A percentile compares a stretch with the other conserved stretches of the same genome.
Conservation (phyloP, 805 yeast genomes). For the Saccharomycopsis schoenii region DNA sequence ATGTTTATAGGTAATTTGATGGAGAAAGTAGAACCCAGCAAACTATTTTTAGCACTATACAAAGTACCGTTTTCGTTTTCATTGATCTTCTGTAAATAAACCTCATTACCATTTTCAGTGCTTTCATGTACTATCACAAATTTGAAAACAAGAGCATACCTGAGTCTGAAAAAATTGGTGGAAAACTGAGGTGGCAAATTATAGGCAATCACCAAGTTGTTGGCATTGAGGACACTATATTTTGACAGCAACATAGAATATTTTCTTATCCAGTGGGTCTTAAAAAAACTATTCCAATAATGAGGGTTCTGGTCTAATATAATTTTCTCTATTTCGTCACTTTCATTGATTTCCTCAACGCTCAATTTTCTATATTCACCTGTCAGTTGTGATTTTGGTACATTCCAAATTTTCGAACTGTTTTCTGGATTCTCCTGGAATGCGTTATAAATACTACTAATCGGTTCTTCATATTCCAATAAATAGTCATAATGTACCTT, state of each 20-base stretch:
- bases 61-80: constrained; percentile 30
- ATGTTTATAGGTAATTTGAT: constrained; percentile 37
- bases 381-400: constrained; percentile 1
- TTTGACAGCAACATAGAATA: constrained; percentile 8
- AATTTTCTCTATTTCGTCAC: constrained; percentile 8
- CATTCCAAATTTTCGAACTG: constrained; percentile 15
- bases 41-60: constrained; percentile 25
- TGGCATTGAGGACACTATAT: constrained; percentile 10
- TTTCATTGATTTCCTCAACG: constrained; percentile 12
- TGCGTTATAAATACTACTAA: constrained; percentile 5
- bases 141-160: constrained; percentile 30
- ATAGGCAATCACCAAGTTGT: constrained; percentile 9
- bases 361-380: not conserved
- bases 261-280: constrained; percentile 10
- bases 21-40: constrained; percentile 32
- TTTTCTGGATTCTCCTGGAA: constrained; percentile 10
- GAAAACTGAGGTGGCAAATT: constrained; percentile 30
- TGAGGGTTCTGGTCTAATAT: constrained; percentile 8
- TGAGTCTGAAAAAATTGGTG: constrained; percentile 30
- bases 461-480: constrained; percentile 10
- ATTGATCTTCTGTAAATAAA: constrained; percentile 23
- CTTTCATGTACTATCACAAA: constrained; percentile 26
- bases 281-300: constrained; percentile 15
- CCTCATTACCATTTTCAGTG: not conserved
- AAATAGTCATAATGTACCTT: constrained; percentile 26